Evolutionary conservation across 768 basidiomycete species (phyloP), one percentile per base, ranked within the genome.

Genomic region (Ephemerocybe angulata): DNA sequence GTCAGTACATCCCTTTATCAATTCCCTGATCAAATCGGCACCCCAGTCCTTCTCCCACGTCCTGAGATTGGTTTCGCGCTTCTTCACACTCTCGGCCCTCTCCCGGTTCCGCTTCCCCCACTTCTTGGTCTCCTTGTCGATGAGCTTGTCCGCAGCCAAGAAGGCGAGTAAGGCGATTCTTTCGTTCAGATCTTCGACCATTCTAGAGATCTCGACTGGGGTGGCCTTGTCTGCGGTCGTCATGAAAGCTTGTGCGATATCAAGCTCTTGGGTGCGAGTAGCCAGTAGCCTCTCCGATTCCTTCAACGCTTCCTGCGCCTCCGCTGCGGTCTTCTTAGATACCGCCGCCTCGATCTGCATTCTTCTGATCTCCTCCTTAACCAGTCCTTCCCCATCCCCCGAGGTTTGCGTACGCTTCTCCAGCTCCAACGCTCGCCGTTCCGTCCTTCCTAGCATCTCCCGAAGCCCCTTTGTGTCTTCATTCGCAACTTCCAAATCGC

Each of bases 91-190:
- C 33, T 17, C 8, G 8, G 8, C 8, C 33, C 17, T 35, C 33
- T 35, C 33, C 33, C 8, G 33, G 17, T 8, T 35, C 17, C 17
- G 8, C 33, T 8, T 17, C 33, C 8, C 33, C 33, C 8, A 17
- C 8, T 35, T 8, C 33, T 35, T 35, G 8, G n/a, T n/a, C n/a
- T n/a, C n/a, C 17, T 35, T 8, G 8, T 35, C 33, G 33, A 35
- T 8, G 17, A 57, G 17, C 31, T 11, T 48, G 17, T 79, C 78
- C 0, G 76, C 70, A 50, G 81, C 74, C 60, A 74, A 70, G 22
- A 77, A 76, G 4, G 75, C 63, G 13, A 67, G 65, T 55, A 81
- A 80, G 33, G 77, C 65, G 24, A 80, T 76, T 58, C 82, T 80
- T 24, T 67, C 63, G 56, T 82, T 82, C 53, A 82, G 61, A 0